Conservation (phyloP, 2,329 filamentous ascomycete genomes). For the Venturia nashicola region DNA sequence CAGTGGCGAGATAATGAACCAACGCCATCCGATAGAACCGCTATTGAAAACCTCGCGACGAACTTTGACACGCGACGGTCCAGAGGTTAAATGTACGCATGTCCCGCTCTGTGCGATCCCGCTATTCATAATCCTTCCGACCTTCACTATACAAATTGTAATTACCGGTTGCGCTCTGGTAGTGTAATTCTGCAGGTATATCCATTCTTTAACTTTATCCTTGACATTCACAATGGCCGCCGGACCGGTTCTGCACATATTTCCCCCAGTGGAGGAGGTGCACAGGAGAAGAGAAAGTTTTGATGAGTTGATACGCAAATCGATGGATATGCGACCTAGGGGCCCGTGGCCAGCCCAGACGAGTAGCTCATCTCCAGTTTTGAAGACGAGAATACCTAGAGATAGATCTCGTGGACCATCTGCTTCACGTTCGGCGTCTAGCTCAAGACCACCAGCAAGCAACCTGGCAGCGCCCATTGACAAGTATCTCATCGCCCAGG, state of each 20-base stretch:
- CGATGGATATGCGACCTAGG: slow-evolving; percentile 8
- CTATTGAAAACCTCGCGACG: neutral
- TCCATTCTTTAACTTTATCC: neutral
- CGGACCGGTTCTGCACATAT: slow-evolving; percentile 10
- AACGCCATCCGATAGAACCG: slow-evolving; percentile 1
- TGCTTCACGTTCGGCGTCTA: neutral
- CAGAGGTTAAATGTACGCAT: neutral
- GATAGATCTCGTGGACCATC: neutral
- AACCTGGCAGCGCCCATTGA: neutral
- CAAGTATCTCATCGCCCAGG: neutral
- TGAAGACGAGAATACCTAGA: neutral
- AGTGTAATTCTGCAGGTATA: neutral
- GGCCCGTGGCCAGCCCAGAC: slow-evolving; percentile 4
- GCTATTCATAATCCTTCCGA: neutral
- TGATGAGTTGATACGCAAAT: slow-evolving; percentile 9
- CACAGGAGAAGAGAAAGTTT: slow-evolving; percentile 6
- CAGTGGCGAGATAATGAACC: neutral
- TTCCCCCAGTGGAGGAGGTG: slow-evolving; percentile 10
- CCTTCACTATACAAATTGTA: neutral
- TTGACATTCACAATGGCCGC: slow-evolving; percentile 5
- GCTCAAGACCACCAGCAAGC: neutral
- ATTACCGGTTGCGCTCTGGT: slow-evolving; percentile 6
- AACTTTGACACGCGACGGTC: neutral
- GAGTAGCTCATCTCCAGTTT: neutral
- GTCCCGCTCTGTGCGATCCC: neutral